Percentiles rank a stretch among this genome's conserved stretches.
Evolutionary conservation across 345 rosid genomes (phyloP).

Genomic region (Melaleuca quinquenervia): DNA sequence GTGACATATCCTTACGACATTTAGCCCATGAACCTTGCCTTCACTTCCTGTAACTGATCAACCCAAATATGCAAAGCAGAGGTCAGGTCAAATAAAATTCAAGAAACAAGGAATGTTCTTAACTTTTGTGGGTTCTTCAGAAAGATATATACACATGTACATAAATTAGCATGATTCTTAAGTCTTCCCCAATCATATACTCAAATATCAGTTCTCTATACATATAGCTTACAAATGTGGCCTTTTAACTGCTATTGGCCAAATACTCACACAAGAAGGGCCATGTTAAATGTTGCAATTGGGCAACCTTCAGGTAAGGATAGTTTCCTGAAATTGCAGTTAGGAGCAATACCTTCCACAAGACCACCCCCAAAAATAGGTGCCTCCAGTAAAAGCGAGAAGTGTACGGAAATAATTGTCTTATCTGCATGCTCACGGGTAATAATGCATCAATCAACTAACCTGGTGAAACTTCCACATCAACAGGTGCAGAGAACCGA

Average conservation of each 20-base stretch:
- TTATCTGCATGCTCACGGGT: background rate
- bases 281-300: background rate
- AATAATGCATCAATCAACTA: conserved; percentile 5
- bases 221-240: background rate
- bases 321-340: background rate
- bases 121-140: background rate
- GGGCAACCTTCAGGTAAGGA: background rate
- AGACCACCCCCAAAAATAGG: background rate
- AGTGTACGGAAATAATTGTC: background rate
- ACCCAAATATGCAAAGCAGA: background rate
- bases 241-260: background rate
- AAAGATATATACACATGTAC: background rate
- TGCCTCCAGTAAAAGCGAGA: background rate
- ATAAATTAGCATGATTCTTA: background rate
- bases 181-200: background rate
- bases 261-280: background rate
- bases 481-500: conserved; percentile 45
- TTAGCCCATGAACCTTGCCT: conserved; percentile 48
- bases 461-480: conserved; percentile 67
- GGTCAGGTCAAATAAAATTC: background rate
- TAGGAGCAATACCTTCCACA: background rate
- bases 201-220: background rate
- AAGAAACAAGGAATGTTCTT: background rate
- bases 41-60: conserved; percentile 23
- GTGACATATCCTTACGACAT: conserved; percentile 49